Base-by-base conservation (phyloP, 2,329 filamentous ascomycete genomes). In the Didymosphaeria variabile region DNA sequence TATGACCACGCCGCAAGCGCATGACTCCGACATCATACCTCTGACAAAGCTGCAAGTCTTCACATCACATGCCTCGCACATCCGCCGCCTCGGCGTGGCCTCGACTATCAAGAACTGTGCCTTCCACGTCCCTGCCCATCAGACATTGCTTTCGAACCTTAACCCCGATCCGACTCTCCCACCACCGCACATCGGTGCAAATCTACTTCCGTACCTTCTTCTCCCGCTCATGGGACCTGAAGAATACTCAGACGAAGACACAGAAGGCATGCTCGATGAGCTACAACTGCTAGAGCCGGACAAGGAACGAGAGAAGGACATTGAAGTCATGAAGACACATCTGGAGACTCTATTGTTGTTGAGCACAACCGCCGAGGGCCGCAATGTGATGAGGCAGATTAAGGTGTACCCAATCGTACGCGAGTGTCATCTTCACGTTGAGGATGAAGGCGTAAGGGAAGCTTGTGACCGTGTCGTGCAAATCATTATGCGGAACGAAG, bases 61-160 rank as follows among this genome's bases (percentile, higher is more conserved):
- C 78, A 98, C 95, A 1, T 93, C 97, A 78, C 93, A 97, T 80
- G 84, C 87, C 69, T 96, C 92, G 2, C 86, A 90, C 31, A 88
- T 97, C 57, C 88, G 95, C 60, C 86, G 95, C 57, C 92, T 93
- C 71, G 95, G 95, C n/a, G 94, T 97, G n/a, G 94, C 94, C 8
- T 93, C 90, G 62, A 95, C 93, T 10, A 93, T 99, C 76, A 98
- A 98, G 79, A 99, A 99, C 74, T 88, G 92, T 32, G 89, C 92
- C 7, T 98, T 99, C 74, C 91, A 96, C 71, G 80, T 94, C 6
- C 79, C 87, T 3, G 86, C 90, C 0, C 94, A 98, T 71, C 82
- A 87, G 0, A 81, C 84, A 1, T 89, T 97, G 56, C 80, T 97
- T 49, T 85, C 78, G 3, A 75, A 75, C 38, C 67, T 77, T 3